These are phyloP conservation scores for Brassica rapa DNA, from an alignment of 345 rosid genomes.

Conservation along the genomic window DNA sequence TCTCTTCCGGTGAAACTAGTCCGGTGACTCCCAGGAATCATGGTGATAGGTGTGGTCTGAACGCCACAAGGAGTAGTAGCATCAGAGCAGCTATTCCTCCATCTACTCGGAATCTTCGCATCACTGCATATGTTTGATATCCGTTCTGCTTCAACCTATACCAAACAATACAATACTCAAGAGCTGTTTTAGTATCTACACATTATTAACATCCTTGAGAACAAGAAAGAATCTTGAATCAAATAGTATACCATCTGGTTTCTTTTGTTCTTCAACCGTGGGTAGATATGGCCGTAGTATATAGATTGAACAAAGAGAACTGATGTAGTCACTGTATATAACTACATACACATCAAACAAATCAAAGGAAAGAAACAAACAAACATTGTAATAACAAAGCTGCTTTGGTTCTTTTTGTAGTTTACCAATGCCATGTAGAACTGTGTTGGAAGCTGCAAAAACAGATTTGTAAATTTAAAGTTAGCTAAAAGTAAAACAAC, in stretches of 20 bases:
- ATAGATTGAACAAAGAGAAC: slow-evolving; percentile 61
- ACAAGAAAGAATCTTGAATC: neutral
- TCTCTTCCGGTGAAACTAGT: slow-evolving; percentile 57
- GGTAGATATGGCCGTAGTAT: slow-evolving; percentile 68
- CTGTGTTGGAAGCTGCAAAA: slow-evolving; percentile 89
- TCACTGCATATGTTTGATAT: slow-evolving; percentile 30
- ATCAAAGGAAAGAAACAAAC: neutral
- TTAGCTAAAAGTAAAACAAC: slow-evolving; percentile 21
- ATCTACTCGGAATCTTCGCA: slow-evolving; percentile 35
- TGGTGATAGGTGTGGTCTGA: slow-evolving; percentile 60
- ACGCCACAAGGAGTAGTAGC: slow-evolving; percentile 25
- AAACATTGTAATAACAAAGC: neutral
- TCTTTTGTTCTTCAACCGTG: slow-evolving; percentile 44
- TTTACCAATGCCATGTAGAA: slow-evolving; percentile 79
- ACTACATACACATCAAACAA: slow-evolving; percentile 43
- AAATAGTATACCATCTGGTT: slow-evolving; percentile 45
- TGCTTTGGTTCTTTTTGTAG: slow-evolving; percentile 4
- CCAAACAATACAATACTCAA: slow-evolving; percentile 9
- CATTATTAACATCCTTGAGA: slow-evolving; percentile 15
- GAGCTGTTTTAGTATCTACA: slow-evolving; percentile 30
- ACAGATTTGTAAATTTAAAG: slow-evolving; percentile 15
- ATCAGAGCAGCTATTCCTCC: slow-evolving; percentile 41
- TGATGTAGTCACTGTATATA: slow-evolving; percentile 60
- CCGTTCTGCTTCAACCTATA: slow-evolving; percentile 46
- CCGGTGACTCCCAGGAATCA: slow-evolving; percentile 48